Percentiles rank a stretch among this genome's conserved stretches.
Conservation (phyloP, 306 rosid species). For the Sicyos edulis region DNA sequence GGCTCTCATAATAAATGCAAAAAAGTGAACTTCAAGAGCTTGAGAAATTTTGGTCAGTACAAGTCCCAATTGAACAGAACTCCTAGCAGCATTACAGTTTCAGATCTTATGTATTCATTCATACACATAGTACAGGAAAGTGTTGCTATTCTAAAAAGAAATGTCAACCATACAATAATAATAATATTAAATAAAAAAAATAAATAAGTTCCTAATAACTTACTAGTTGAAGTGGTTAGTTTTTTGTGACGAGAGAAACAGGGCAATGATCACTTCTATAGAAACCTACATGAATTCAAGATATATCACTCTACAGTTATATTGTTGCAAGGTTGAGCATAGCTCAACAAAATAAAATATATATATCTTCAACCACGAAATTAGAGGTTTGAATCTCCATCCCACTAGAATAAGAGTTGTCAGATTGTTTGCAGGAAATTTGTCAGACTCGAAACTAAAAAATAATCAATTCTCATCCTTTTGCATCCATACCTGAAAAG, state of each 20-base stretch:
- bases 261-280: constrained; percentile 93
- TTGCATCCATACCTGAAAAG: constrained; percentile 86
- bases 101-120: no score
- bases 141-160: neutral
- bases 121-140: neutral
- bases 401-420: neutral
- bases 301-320: neutral
- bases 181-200: neutral
- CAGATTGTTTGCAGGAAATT: neutral
- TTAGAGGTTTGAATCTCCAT: neutral
- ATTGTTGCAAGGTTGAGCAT: neutral
- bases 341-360: no score
- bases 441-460: constrained; percentile 40
- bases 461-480: constrained; percentile 96
- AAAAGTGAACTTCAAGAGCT: no score
- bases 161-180: neutral
- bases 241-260: constrained; percentile 43
- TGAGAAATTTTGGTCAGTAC: no score
- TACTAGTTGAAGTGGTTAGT: constrained; percentile 28
- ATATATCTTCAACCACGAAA: no score
- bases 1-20: no score
- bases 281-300: constrained; percentile 49
- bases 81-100: no score
- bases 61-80: no score
- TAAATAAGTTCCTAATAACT: constrained; percentile 12